phyloP scores from a whole-genome alignment of 2,329 filamentous ascomycete genomes.

The Hymenoscyphus repandus region DNA sequence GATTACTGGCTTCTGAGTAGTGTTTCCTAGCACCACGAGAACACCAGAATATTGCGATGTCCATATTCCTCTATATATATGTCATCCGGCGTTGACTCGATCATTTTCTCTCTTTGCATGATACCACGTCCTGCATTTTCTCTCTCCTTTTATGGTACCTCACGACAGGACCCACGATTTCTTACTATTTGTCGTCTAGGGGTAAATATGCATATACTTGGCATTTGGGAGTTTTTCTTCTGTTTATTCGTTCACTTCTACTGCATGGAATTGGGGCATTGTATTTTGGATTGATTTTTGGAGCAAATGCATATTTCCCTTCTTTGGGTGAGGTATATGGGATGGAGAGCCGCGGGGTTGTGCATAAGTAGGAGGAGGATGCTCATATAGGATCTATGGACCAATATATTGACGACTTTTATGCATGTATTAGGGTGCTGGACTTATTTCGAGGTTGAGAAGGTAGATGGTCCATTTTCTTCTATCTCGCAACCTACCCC shows the following conservation, averaged over 20 bases:
- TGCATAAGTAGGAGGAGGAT: no score
- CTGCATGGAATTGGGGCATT: background rate
- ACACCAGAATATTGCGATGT: background rate
- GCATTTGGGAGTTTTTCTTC: no score
- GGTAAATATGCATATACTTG: background rate
- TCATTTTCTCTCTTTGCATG: background rate
- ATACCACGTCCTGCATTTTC: conserved; percentile 2
- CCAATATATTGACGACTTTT: no score
- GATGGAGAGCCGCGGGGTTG: no score
- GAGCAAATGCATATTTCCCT: background rate
- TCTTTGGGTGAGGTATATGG: no score
- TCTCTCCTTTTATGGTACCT: background rate
- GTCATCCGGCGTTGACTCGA: background rate
- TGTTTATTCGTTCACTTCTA: background rate
- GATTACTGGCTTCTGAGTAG: background rate
- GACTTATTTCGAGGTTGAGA: no score
- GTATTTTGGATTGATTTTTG: background rate
- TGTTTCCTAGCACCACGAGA: no score
- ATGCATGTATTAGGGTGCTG: no score
- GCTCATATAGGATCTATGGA: no score
- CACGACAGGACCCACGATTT: conserved; percentile 1
- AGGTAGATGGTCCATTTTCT: no score
- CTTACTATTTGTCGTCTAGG: background rate
- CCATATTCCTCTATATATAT: background rate
- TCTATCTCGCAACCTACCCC: no score